These are phyloP conservation scores for Suillus alpinus DNA, from an alignment of 768 basidiomycete species.

Conservation along the genomic window DNA sequence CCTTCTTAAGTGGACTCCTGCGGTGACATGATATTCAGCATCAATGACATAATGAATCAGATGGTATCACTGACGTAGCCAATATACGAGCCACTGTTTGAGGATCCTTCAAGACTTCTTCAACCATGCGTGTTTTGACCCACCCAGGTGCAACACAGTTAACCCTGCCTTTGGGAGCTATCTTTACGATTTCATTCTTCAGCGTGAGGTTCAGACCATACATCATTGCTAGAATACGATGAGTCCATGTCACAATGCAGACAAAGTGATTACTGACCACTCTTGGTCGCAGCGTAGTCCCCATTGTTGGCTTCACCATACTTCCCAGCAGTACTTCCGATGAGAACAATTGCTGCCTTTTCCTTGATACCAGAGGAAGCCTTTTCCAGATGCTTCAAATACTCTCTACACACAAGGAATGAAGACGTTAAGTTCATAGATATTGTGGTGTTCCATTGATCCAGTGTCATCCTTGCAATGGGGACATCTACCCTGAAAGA, in stretches of 20 bases:
- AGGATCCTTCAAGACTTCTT: conserved; percentile 54
- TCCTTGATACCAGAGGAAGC: conserved; percentile 43
- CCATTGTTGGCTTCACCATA: conserved; percentile 68
- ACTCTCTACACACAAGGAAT: conserved; percentile 68
- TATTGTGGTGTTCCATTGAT: conserved; percentile 62
- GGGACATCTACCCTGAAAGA: conserved; percentile 45
- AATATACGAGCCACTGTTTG: conserved; percentile 53
- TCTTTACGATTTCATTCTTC: conserved; percentile 80
- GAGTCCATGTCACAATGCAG: not conserved
- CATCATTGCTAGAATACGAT: conserved; percentile 54
- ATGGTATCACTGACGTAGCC: conserved; percentile 53
- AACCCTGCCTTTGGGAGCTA: conserved; percentile 68
- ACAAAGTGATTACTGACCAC: conserved; percentile 38
- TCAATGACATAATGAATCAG: not conserved
- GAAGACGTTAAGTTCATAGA: conserved; percentile 62
- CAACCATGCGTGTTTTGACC: conserved; percentile 64
- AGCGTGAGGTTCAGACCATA: conserved; percentile 64
- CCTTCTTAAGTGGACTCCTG: conserved; percentile 69
- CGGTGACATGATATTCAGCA: not conserved
- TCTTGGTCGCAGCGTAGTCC: conserved; percentile 67
- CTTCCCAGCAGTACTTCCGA: conserved; percentile 73
- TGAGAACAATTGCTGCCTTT: conserved; percentile 58
- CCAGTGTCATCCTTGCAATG: conserved; percentile 55
- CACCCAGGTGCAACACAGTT: conserved; percentile 71
- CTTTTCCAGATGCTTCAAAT: conserved; percentile 42